These are phyloP conservation scores for Cyclanthera cordifolia DNA, from an alignment of 306 rosid species.

Conservation along the genomic window DNA sequence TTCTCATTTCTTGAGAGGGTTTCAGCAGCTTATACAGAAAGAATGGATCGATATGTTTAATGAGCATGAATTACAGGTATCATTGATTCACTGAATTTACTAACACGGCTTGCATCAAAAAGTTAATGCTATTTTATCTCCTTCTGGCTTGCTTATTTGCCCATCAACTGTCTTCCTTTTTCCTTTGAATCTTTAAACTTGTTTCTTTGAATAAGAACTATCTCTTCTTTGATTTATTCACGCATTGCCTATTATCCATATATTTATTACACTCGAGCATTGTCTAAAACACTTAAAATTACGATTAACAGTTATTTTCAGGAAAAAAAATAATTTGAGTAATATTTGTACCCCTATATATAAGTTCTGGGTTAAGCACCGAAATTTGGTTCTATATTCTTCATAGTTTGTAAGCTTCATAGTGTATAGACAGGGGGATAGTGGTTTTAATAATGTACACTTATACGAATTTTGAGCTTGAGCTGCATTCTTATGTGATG, in stretches of 20 bases:
- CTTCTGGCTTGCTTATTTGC: not conserved
- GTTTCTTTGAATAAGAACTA: too few species aligned
- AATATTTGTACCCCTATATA: not conserved
- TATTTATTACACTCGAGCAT: not conserved
- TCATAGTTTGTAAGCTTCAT: not conserved
- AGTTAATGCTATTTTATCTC: not conserved
- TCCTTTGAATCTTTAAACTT: not conserved
- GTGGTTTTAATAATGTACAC: too few species aligned
- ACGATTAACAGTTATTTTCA: not conserved
- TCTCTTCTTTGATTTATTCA: too few species aligned
- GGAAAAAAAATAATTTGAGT: not conserved
- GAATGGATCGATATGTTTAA: constrained; percentile 97
- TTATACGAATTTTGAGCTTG: too few species aligned
- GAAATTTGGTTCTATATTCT: not conserved
- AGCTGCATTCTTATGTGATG: too few species aligned
- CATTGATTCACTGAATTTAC: not conserved
- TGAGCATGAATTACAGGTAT: constrained; percentile 98
- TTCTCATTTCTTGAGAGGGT: constrained; percentile 91
- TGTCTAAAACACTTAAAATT: not conserved
- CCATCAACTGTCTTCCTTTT: not conserved
- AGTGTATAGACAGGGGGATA: too few species aligned
- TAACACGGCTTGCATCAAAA: not conserved
- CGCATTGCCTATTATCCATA: too few species aligned
- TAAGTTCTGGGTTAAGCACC: not conserved
- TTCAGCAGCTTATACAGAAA: constrained; percentile 92